phyloP scores from a whole-genome alignment of 78 protist species.

The Dictyostelium purpureum region DNA sequence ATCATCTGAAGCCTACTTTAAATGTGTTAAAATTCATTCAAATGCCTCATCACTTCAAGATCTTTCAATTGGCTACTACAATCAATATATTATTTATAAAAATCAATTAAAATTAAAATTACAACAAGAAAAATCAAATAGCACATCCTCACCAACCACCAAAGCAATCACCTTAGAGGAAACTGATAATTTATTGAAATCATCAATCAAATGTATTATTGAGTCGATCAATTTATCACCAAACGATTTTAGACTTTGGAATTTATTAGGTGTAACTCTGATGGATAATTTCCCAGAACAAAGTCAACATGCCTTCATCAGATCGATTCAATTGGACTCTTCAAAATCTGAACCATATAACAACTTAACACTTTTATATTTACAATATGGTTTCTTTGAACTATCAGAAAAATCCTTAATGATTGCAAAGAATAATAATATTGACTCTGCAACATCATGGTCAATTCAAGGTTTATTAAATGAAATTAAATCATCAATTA shows the following conservation, averaged over 20 bases:
- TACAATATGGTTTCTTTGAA: constrained; percentile 23
- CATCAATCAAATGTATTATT: constrained; percentile 31
- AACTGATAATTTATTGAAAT: neutral
- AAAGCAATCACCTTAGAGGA: neutral
- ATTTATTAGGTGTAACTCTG: constrained; percentile 57
- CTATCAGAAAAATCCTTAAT: constrained; percentile 21
- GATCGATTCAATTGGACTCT: constrained; percentile 65
- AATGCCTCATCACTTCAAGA: constrained; percentile 21
- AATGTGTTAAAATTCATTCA: constrained; percentile 8
- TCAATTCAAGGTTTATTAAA: constrained; percentile 65
- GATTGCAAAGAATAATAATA: constrained; percentile 31
- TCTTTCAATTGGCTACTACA: constrained; percentile 17
- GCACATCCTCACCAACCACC: neutral
- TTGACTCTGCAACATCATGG: constrained; percentile 1
- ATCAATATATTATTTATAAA: constrained; percentile 11
- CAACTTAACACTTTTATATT: constrained; percentile 49
- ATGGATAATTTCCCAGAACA: constrained; percentile 66
- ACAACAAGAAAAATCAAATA: neutral
- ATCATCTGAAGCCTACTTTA: constrained; percentile 8
- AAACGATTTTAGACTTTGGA: constrained; percentile 43
- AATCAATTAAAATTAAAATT: neutral
- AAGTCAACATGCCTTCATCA: constrained; percentile 62
- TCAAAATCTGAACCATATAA: constrained; percentile 55
- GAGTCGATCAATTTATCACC: constrained; percentile 34
- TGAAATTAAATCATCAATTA: constrained; percentile 3